Base-by-base conservation (phyloP, 2,329 filamentous ascomycete genomes). In the Tricladium varicosporioides region DNA sequence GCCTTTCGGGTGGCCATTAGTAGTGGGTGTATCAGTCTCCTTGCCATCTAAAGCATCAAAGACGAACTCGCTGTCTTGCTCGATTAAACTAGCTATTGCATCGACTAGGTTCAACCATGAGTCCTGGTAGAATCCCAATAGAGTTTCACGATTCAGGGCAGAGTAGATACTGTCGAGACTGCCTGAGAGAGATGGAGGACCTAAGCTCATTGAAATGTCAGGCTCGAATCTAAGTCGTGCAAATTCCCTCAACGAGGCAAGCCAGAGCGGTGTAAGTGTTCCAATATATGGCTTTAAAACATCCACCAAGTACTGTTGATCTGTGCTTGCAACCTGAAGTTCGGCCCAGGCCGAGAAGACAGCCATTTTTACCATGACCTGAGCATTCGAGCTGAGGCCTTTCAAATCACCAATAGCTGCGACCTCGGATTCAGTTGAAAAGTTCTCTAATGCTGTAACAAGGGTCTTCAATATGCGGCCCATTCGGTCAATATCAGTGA, bases 401-500 rank as follows among this genome's bases (percentile, higher is more conserved):
- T 91, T 91, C 5, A 99, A 79, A 64, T 99, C 95, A 14, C 94
- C 94, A 69, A 99, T 97, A 18, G 91, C 85, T 0, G 89, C 91
- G 45, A 87, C 88, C 66, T 95, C 89, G 1, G 83, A 80, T 60
- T 95, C 90, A 47, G 82, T 85, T 1, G 91, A 91, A 68, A 97
- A 96, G 72, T 93, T 96, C 67, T 97, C 93, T 1, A 99, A 80
- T 0, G 92, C 92, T 45, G 88, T 87, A 5, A 97, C 90, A 1
- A 99, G 80, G 1, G 96, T 88, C 75, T 97, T 97, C 56, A 99
- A 81, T 53, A 99, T 99, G 56, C 94, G 88, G 18, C 94, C 94
- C 94, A 99, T 99, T n/a, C 94, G 86, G 65, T 99, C 95, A 8
- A 97, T 86, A 72, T 97, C 94, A 0, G 92, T 97, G 8, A 99